Evolutionary conservation across 2,329 filamentous ascomycete species (phyloP), one percentile per base, ranked within the genome.

Genomic region (Colletotrichum cereale): DNA sequence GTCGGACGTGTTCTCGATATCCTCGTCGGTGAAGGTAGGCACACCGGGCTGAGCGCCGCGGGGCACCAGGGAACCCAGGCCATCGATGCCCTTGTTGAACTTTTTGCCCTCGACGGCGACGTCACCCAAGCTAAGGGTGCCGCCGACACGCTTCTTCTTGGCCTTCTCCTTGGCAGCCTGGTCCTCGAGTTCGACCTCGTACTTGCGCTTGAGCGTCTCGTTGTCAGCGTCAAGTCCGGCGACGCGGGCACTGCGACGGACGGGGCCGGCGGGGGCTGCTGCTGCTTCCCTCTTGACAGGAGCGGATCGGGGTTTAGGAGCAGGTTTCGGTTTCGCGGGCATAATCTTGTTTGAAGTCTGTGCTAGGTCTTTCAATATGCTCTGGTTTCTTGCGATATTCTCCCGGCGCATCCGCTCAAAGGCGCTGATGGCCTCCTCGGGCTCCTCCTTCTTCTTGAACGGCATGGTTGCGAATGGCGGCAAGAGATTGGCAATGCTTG

Each of bases 311-410:
- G 85, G 75, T 60, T 84, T 87, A 0, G 85, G 58, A 0, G 58
- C 77, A 0, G 84, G 81, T 66, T 88, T 89, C 0, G 88, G 85
- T 66, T 88, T 89, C 0, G 88, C 85, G 1, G 91, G 93, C 14
- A 92, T 84, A n/a, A 90, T 86, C 61, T 88, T 90, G 29, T 92
- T 92, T 0, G 93, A 90, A 0, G 92, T 88, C 2, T 90, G 89
- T 2, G 92, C 91, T 1, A 97, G 88, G 71, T 95, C 92, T 71
- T 93, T 93, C 0, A 98, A 82, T 0, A 97, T 79, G 0, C 92
- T 93, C 80, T 96, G 92, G 76, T 97, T 96, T 65, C 93, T 91
- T 0, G 92, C 93, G 50, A 97, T 97, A 75, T 97, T 97, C 72
- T 95, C 94, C 21, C 94, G 88, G 0, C 95, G 88, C 75, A 93